Percentiles rank a stretch among this genome's conserved stretches.
These are phyloP conservation scores for Chaetomium strumarium DNA, from an alignment of 2,329 filamentous ascomycete species.

Conservation along the genomic window DNA sequence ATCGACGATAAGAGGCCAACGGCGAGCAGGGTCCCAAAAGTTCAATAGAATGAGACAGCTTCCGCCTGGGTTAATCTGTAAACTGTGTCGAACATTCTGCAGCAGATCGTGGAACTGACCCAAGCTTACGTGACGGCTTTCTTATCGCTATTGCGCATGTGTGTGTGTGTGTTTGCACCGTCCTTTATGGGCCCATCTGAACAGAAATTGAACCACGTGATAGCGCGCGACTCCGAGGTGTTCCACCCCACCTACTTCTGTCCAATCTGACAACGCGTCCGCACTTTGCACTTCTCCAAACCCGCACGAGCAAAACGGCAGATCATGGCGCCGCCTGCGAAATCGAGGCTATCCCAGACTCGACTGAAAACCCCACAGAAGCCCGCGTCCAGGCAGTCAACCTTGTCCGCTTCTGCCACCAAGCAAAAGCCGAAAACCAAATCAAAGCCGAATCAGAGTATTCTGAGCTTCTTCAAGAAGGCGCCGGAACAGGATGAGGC, in stretches of 20 bases:
- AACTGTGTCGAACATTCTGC: too few species aligned
- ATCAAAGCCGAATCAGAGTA: constrained; percentile 53
- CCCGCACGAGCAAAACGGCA: neutral
- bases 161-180: too few species aligned
- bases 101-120: too few species aligned
- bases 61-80: too few species aligned
- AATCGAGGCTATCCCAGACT: constrained; percentile 8
- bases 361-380: constrained; percentile 14
- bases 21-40: too few species aligned
- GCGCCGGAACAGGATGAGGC: constrained; percentile 45
- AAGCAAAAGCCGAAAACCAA: constrained; percentile 17
- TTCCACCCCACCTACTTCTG: constrained; percentile 6
- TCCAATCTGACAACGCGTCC: neutral
- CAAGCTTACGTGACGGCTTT: too few species aligned
- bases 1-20: neutral
- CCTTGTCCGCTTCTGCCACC: neutral
- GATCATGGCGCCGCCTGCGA: neutral
- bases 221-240: constrained; percentile 10
- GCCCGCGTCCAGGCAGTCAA: neutral
- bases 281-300: too few species aligned
- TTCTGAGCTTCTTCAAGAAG: constrained; percentile 71
- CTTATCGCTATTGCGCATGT: neutral
- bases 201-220: constrained; percentile 10
- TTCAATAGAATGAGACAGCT: too few species aligned
- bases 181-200: too few species aligned